Evolutionary conservation across 1,284 basidiomycete genomes (phyloP).

Genomic region (Afroboletus lepidellus): DNA sequence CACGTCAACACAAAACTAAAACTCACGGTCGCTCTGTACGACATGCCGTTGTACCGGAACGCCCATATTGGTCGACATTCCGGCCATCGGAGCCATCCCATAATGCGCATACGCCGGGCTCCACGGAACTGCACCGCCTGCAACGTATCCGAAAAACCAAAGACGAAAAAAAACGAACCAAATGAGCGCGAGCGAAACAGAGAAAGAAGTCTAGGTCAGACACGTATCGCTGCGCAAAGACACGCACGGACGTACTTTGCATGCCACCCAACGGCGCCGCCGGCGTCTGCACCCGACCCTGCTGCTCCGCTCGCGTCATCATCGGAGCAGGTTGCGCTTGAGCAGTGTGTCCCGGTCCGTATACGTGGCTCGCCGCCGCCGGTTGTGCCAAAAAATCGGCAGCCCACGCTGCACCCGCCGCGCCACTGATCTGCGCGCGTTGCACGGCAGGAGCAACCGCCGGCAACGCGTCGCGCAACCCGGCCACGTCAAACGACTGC

Average conservation of each 20-base stretch:
- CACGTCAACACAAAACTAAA: neutral
- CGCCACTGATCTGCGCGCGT: slow-evolving; percentile 26
- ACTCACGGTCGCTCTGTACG: slow-evolving; percentile 38
- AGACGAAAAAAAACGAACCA: neutral
- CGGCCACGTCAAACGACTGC: slow-evolving; percentile 49
- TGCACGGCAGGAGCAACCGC: slow-evolving; percentile 22
- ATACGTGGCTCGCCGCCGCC: slow-evolving; percentile 30
- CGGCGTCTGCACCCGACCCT: slow-evolving; percentile 8
- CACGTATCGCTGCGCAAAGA: neutral
- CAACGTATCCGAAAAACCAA: neutral
- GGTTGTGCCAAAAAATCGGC: slow-evolving; percentile 52
- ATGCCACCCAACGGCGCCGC: slow-evolving; percentile 4
- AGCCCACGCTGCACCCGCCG: slow-evolving; percentile 23
- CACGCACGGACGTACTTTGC: slow-evolving; percentile 21
- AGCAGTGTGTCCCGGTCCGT: neutral
- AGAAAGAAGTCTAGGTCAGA: slow-evolving; percentile 6
- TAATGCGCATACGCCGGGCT: slow-evolving; percentile 33
- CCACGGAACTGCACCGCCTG: slow-evolving; percentile 40
- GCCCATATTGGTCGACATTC: slow-evolving; percentile 30
- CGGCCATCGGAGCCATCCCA: slow-evolving; percentile 40
- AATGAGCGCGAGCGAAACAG: neutral
- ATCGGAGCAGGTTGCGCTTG: slow-evolving; percentile 7
- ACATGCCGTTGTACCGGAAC: slow-evolving; percentile 35
- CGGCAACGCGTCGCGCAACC: slow-evolving; percentile 57
- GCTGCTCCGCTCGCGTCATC: slow-evolving; percentile 14